phyloP scores from a whole-genome alignment of 352 stramenopile species.

The Pythium insidiosum region DNA sequence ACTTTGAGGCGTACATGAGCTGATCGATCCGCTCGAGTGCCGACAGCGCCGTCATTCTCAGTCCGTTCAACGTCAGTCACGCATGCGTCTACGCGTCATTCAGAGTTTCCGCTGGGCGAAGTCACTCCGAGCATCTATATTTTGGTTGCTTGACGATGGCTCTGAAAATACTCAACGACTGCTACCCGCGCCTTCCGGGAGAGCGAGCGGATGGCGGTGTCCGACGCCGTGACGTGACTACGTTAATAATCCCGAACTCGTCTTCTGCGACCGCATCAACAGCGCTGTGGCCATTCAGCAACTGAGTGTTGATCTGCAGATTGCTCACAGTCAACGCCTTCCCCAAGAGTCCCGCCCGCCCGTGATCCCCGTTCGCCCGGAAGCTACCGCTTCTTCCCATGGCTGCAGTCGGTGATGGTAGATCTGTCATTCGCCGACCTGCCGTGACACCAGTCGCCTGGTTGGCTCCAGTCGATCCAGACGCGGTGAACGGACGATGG shows the following conservation, averaged over 20 bases:
- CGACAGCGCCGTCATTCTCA: slow-evolving; percentile 26
- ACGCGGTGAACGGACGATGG: slow-evolving; percentile 15
- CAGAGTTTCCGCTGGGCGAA: neutral
- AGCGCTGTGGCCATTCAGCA: too few species aligned
- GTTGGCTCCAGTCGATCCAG: neutral
- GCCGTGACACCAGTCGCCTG: slow-evolving; percentile 8
- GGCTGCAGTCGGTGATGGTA: too few species aligned
- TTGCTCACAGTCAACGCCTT: slow-evolving; percentile 5
- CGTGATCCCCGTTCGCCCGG: too few species aligned
- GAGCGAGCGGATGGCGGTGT: neutral
- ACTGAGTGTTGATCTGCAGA: too few species aligned
- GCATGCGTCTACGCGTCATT: neutral
- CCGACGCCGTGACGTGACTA: slow-evolving; percentile 8
- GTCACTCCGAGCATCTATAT: too few species aligned
- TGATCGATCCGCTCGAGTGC: slow-evolving; percentile 38
- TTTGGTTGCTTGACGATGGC: too few species aligned
- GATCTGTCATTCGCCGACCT: slow-evolving; percentile 1
- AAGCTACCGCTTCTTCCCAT: too few species aligned
- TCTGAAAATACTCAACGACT: too few species aligned
- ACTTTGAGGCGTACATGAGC: slow-evolving; percentile 30
- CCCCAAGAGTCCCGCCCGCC: too few species aligned
- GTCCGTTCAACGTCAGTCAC: neutral
- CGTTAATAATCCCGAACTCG: slow-evolving; percentile 17
- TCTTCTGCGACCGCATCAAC: slow-evolving; percentile 14
- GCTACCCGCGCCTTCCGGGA: too few species aligned